Percentiles rank a stretch among this genome's conserved stretches.
Evolutionary conservation across 2,329 filamentous ascomycete species (phyloP).

Genomic region (Hypoxylon sp.): DNA sequence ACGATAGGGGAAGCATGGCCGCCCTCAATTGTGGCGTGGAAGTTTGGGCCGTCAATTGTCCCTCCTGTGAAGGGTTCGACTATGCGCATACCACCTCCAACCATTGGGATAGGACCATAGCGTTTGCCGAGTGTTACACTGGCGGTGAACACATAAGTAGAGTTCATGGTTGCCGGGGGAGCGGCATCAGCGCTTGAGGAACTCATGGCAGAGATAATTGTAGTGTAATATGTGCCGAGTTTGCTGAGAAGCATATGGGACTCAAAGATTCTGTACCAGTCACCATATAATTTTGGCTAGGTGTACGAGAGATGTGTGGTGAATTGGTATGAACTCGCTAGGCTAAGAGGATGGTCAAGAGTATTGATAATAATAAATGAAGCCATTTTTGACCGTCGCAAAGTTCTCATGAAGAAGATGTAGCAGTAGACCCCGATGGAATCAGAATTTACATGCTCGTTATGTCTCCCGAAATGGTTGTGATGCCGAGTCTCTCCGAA

Average conservation of each 20-base stretch:
- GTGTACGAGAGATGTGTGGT: not conserved
- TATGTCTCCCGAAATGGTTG: not conserved
- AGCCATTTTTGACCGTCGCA: not conserved
- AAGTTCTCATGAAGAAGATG: not conserved
- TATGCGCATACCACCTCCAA: slow-evolving; percentile 13
- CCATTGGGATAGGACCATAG: slow-evolving; percentile 12
- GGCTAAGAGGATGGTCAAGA: not conserved
- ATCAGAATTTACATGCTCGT: not conserved
- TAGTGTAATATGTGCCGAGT: slow-evolving; percentile 2
- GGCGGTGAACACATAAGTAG: slow-evolving; percentile 12
- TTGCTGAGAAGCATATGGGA: not conserved
- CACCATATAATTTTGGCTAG: not conserved
- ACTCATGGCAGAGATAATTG: not conserved
- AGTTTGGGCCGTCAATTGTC: slow-evolving; percentile 15
- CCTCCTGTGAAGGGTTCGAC: slow-evolving; percentile 9
- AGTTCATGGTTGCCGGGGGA: slow-evolving; percentile 2
- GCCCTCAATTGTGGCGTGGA: slow-evolving; percentile 16
- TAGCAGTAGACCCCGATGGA: not conserved
- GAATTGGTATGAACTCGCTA: not conserved
- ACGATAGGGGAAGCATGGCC: slow-evolving; percentile 11
- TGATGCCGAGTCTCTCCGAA: slow-evolving; percentile 5
- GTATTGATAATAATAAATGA: not conserved
- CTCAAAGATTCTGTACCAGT: not conserved
- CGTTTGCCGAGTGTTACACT: slow-evolving; percentile 13
- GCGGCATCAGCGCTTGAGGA: not conserved